Conservation (phyloP, 1,139 yeast species). For the Blastobotrys malaysiensis region DNA sequence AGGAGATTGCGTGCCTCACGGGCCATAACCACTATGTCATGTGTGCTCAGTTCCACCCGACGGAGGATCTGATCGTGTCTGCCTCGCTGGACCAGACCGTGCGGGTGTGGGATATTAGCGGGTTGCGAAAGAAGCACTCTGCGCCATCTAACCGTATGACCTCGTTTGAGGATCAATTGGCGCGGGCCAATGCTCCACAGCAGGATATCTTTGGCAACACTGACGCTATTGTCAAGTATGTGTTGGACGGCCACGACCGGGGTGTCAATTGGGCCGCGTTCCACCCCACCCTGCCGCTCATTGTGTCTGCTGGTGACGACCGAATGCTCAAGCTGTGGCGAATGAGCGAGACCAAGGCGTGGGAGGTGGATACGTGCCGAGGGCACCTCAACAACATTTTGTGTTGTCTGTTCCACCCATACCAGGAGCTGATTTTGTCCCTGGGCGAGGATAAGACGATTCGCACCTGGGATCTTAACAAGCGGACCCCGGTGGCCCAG, state of each 20-base stretch:
- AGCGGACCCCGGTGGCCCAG: conserved; percentile 88
- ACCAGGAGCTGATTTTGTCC: conserved; percentile 85
- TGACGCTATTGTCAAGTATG: conserved; percentile 92
- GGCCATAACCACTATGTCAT: conserved; percentile 98
- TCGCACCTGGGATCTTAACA: conserved; percentile 94
- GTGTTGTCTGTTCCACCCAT: conserved; percentile 87
- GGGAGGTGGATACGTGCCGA: conserved; percentile 98
- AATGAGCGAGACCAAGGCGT: conserved; percentile 95
- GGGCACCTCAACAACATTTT: conserved; percentile 95
- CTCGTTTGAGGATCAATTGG: conserved; percentile 74
- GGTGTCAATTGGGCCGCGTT: conserved; percentile 98
- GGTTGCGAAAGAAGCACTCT: conserved; percentile 90
- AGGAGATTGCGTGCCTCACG: conserved; percentile 93
- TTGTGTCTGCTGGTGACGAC: conserved; percentile 96
- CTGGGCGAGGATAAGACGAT: conserved; percentile 97
- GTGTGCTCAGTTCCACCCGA: conserved; percentile 97
- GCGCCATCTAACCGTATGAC: conserved; percentile 48
- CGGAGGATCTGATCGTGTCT: conserved; percentile 89
- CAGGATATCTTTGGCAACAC: conserved; percentile 93
- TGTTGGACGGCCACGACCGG: conserved; percentile 95
- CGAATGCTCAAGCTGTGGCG: conserved; percentile 95
- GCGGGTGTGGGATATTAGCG: conserved; percentile 97
- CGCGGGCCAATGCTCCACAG: conserved; percentile 38
- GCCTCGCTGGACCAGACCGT: conserved; percentile 98
- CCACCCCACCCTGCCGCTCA: conserved; percentile 93